Conservation (phyloP, 140 eudicot genomes). For the Oenanthe javanica region DNA sequence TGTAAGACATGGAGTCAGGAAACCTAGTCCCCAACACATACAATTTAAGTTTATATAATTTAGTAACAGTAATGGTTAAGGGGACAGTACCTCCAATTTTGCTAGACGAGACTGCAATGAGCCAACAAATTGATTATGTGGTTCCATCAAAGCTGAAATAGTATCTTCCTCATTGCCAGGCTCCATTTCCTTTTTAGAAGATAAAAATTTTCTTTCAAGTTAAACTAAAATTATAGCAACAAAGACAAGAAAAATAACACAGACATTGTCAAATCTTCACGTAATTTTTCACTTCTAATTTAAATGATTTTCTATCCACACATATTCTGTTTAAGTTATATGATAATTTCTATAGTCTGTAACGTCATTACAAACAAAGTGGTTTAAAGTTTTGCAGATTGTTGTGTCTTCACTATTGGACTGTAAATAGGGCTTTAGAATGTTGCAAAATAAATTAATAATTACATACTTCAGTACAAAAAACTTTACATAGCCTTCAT, state of each 20-base stretch:
- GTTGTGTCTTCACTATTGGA: not conserved
- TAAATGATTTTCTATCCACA: not conserved
- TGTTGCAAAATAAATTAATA: not conserved
- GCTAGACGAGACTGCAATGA: conserved; percentile 79
- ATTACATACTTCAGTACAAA: not conserved
- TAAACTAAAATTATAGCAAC: conserved; percentile 4
- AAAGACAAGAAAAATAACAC: not conserved
- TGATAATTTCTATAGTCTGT: not conserved
- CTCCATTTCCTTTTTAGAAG: conserved; percentile 38
- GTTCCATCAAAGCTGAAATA: conserved; percentile 59
- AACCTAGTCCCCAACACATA: not conserved
- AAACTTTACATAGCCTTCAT: not conserved
- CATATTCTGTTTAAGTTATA: not conserved
- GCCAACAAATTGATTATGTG: conserved; percentile 66
- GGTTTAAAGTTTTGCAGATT: not conserved
- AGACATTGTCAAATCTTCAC: not conserved
- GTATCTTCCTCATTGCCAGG: conserved; percentile 53
- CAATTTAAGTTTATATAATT: conserved; percentile 4
- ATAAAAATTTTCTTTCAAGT: too few species aligned
- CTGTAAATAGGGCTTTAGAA: not conserved
- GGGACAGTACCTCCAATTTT: conserved; percentile 62
- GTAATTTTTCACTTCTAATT: not conserved
- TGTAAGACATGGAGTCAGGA: not conserved
- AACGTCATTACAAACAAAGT: not conserved
- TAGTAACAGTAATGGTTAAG: not conserved